Base-by-base conservation (phyloP, 2,329 filamentous ascomycete species). In the Alternaria sp. region DNA sequence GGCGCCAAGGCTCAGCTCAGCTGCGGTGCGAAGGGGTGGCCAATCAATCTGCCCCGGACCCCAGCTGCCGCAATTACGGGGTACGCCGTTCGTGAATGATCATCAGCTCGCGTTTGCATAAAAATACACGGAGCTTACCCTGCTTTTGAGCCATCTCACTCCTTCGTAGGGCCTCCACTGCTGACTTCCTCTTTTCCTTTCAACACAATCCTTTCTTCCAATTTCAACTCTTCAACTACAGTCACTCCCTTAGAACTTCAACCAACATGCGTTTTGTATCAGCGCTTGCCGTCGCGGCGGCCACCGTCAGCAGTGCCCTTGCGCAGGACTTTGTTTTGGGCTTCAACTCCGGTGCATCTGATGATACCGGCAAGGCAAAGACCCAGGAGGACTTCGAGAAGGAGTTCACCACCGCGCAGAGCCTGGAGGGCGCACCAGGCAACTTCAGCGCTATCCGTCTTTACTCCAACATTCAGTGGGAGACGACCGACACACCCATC, bases 391-490 rank as follows among this genome's bases (percentile, higher is more conserved):
- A 91, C 72, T 93, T 90, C 77, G 87, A 91, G 81, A 80, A 83
- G 69, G 86, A 91, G 79, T 92, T 92, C 84, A 85, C 82, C 67
- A 81, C 84, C 1, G 89, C 90, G 12, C 83, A 87, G 67, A 81
- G 80, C 53, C 86, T 93, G 8, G 80, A 83, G 32, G 88, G 88
- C 51, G 87, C 89, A 39, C 80, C 89, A 38, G 80, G 83, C 22
- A 87, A 86, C 52, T 92, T 91, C 82, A 89, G 81, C 70, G 88
- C 86, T 59, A 89, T 88, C 49, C 87, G 90, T 62, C 83, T 92
- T 28, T 93, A 90, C 81, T 92, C 90, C 69, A 92, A 87, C 84
- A 83, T 90, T 52, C 90, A 93, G 84, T 85, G 79, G 30, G 87
- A 86, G 65, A 89, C 89, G 5, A 78, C 85, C 62, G 87, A 84